phyloP scores from a whole-genome alignment of 2,329 filamentous ascomycete genomes.

The Leptographium radiaticola region DNA sequence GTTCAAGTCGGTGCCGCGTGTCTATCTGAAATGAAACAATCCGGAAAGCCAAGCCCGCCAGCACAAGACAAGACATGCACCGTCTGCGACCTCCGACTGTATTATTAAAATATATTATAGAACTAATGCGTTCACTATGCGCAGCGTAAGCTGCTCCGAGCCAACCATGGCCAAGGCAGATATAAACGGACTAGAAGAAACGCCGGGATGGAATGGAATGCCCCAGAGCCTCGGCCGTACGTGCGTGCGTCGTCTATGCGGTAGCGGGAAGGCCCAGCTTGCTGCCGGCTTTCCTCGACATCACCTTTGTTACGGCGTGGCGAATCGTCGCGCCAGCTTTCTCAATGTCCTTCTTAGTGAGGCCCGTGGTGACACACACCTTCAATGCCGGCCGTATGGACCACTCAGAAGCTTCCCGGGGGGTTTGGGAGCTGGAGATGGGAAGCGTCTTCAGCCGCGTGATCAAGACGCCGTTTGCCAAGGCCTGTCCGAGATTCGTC shows the following conservation, averaged over 20 bases:
- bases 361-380: slow-evolving; percentile 74
- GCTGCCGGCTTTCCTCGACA: slow-evolving; percentile 44
- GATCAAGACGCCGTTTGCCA: slow-evolving; percentile 81
- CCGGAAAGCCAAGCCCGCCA: too few relatives aligned
- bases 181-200: not conserved
- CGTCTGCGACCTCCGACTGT: not conserved
- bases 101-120: slow-evolving; percentile 1
- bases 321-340: slow-evolving; percentile 80
- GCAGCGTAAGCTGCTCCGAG: too few relatives aligned
- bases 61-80: not conserved
- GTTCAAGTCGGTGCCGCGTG: too few relatives aligned
- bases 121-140: too few relatives aligned
- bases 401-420: slow-evolving; percentile 56
- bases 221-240: not conserved
- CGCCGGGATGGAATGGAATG: too few relatives aligned
- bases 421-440: slow-evolving; percentile 45
- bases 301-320: slow-evolving; percentile 87
- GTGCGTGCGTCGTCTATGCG: slow-evolving; percentile 1
- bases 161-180: not conserved
- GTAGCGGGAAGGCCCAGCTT: slow-evolving; percentile 10
- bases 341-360: slow-evolving; percentile 91
- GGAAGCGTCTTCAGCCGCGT: slow-evolving; percentile 74
- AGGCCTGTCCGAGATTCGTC: slow-evolving; percentile 36
- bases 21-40: too few relatives aligned
- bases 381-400: slow-evolving; percentile 72